Evolutionary conservation across 2,329 filamentous ascomycete species (phyloP).

Genomic region (Penicillium sp.): DNA sequence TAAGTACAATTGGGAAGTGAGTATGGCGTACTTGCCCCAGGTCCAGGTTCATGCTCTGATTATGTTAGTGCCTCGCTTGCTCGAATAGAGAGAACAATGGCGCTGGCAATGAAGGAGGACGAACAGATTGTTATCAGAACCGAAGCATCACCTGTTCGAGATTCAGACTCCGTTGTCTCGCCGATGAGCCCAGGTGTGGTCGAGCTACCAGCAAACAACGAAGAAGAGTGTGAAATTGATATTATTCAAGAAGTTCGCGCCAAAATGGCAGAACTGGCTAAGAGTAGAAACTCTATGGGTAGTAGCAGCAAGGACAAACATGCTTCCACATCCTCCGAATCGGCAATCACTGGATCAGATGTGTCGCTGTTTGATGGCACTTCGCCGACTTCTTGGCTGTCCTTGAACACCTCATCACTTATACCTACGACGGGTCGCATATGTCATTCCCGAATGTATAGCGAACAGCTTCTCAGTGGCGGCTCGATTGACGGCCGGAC

Average conservation of each 20-base stretch:
- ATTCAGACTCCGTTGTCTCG: slow-evolving; percentile 7
- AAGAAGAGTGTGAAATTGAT: neutral
- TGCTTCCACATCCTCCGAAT: slow-evolving; percentile 23
- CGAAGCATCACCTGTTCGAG: slow-evolving; percentile 1
- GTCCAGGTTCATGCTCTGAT: neutral
- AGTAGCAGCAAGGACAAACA: slow-evolving; percentile 6
- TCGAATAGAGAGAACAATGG: slow-evolving; percentile 24
- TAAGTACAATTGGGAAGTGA: slow-evolving; percentile 31
- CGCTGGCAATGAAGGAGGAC: slow-evolving; percentile 24
- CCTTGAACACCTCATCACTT: slow-evolving; percentile 5
- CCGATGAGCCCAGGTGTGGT: slow-evolving; percentile 5
- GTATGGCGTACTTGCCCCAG: neutral
- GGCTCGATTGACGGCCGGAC: slow-evolving; percentile 7
- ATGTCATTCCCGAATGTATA: neutral
- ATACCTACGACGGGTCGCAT: neutral
- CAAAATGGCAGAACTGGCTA: neutral
- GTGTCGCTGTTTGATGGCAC: slow-evolving; percentile 13
- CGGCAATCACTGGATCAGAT: slow-evolving; percentile 18
- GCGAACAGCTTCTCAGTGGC: slow-evolving; percentile 4
- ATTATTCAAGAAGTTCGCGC: neutral
- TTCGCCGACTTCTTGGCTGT: slow-evolving; percentile 7
- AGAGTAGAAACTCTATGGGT: neutral
- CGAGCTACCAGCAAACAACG: neutral
- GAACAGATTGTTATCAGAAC: slow-evolving; percentile 8
- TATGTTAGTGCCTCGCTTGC: slow-evolving; percentile 23